Evolutionary conservation across 2,329 filamentous ascomycete genomes (phyloP).

Genomic region (Claviceps sp.): DNA sequence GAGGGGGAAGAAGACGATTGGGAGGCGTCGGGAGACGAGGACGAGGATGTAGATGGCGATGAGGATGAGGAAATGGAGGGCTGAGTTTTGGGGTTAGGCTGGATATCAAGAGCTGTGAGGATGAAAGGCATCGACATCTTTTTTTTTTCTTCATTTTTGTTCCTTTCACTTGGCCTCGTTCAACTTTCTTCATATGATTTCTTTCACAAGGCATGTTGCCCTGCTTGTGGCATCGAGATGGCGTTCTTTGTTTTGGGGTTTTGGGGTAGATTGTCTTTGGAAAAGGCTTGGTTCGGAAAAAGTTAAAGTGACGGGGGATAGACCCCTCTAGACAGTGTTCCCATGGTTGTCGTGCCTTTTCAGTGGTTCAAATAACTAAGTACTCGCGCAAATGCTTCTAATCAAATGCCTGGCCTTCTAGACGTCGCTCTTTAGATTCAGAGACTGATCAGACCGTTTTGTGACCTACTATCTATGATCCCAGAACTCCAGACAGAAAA

Average conservation of each 20-base stretch:
- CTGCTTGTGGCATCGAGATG: slow-evolving; percentile 10
- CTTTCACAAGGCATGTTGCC: background rate
- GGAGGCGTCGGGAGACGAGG: slow-evolving; percentile 41
- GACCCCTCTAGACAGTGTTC: background rate
- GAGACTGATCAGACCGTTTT: background rate
- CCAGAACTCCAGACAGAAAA: background rate
- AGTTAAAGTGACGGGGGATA: background rate
- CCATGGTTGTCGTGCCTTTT: background rate
- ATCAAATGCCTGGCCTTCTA: background rate
- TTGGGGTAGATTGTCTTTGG: background rate
- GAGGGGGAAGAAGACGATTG: slow-evolving; percentile 36
- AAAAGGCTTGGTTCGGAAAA: background rate
- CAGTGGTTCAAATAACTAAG: background rate
- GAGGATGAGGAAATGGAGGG: slow-evolving; percentile 45
- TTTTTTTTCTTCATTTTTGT: background rate
- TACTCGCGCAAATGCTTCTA: background rate
- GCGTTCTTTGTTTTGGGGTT: slow-evolving; percentile 7
- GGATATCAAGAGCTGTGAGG: background rate
- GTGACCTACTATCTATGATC: background rate
- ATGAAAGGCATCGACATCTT: background rate
- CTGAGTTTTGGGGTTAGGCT: slow-evolving; percentile 4
- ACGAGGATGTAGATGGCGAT: slow-evolving; percentile 33
- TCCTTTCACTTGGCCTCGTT: background rate
- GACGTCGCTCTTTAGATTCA: background rate
- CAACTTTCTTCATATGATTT: background rate